Evolutionary conservation across 1,284 basidiomycete genomes (phyloP).

Genomic region (Fomitopsis schrenkii): DNA sequence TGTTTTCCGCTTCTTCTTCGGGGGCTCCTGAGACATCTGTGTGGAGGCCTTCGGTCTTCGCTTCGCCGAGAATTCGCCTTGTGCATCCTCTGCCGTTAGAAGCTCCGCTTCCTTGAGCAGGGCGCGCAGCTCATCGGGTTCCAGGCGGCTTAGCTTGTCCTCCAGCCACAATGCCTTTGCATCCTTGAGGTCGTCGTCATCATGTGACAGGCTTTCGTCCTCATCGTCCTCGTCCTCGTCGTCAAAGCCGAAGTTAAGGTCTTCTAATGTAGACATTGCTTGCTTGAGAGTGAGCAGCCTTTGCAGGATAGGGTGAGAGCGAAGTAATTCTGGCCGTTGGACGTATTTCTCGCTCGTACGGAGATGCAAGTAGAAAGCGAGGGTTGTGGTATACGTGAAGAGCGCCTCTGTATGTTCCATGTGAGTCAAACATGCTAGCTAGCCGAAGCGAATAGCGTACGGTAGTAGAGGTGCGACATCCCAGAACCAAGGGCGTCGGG

Average conservation of each 20-base stretch:
- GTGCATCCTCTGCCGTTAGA: slow-evolving; percentile 21
- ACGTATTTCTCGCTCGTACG: slow-evolving; percentile 66
- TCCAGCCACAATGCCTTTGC: slow-evolving; percentile 18
- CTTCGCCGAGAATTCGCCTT: slow-evolving; percentile 19
- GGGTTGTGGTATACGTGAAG: slow-evolving; percentile 84
- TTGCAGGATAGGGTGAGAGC: slow-evolving; percentile 74
- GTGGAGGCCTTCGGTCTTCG: slow-evolving; percentile 21
- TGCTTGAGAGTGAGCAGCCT: slow-evolving; percentile 87
- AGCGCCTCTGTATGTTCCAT: slow-evolving; percentile 62
- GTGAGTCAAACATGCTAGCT: background rate
- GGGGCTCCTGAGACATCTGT: slow-evolving; percentile 19
- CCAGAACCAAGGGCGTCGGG: slow-evolving; percentile 52
- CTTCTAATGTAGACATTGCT: slow-evolving; percentile 78
- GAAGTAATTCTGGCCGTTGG: slow-evolving; percentile 59
- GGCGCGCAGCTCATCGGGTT: slow-evolving; percentile 50
- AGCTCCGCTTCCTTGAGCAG: slow-evolving; percentile 50
- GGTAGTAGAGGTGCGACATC: slow-evolving; percentile 74
- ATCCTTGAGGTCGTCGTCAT: slow-evolving; percentile 20
- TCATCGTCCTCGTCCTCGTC: slow-evolving; percentile 51
- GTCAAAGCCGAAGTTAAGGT: slow-evolving; percentile 65
- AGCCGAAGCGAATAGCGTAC: slow-evolving; percentile 37
- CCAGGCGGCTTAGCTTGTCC: slow-evolving; percentile 28
- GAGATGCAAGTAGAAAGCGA: slow-evolving; percentile 92
- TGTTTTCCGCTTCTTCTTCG: slow-evolving; percentile 29
- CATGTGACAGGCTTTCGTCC: slow-evolving; percentile 28